phyloP scores from a whole-genome alignment of 2,329 filamentous ascomycete genomes.

The Aspergillus arachidicola region DNA sequence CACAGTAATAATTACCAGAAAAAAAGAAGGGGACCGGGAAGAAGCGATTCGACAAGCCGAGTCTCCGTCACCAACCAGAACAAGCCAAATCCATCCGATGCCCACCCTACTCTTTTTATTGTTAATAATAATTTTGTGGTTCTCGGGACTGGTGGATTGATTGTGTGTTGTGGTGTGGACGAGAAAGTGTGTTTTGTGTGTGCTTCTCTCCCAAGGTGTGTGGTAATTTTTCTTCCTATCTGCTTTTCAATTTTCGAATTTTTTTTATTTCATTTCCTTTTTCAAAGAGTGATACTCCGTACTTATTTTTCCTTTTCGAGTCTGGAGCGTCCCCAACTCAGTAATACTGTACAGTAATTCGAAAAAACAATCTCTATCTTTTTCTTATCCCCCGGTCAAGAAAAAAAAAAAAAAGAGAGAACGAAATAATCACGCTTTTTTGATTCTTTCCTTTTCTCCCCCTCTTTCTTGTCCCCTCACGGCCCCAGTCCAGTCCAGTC shows the following conservation, averaged over 20 bases:
- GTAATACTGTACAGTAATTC: constrained; percentile 4
- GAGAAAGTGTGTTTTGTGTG: neutral
- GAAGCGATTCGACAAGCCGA: constrained; percentile 21
- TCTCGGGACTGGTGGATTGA: constrained; percentile 2
- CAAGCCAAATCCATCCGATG: constrained; percentile 14
- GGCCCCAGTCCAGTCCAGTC: constrained; percentile 8
- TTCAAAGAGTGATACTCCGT: neutral
- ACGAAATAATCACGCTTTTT: constrained; percentile 22
- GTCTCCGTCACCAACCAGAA: constrained; percentile 17
- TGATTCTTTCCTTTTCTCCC: constrained; percentile 17
- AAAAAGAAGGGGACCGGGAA: constrained; percentile 18
- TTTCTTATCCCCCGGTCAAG: constrained; percentile 24
- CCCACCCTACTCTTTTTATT: constrained; percentile 14
- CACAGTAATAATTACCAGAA: neutral
- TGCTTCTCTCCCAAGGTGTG: neutral
- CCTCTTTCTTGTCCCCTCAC: constrained; percentile 11
- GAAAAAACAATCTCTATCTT: neutral
- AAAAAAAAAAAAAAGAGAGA: constrained; percentile 7
- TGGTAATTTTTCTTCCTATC: neutral
- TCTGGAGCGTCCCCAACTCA: neutral
- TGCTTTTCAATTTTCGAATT: neutral
- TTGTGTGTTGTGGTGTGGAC: constrained; percentile 2
- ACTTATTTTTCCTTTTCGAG: neutral
- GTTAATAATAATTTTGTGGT: constrained; percentile 2
- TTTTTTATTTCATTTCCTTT: neutral